Evolutionary conservation across 2,329 filamentous ascomycete species (phyloP), one percentile per base, ranked within the genome.

Genomic region (Fusarium xyrophilum): DNA sequence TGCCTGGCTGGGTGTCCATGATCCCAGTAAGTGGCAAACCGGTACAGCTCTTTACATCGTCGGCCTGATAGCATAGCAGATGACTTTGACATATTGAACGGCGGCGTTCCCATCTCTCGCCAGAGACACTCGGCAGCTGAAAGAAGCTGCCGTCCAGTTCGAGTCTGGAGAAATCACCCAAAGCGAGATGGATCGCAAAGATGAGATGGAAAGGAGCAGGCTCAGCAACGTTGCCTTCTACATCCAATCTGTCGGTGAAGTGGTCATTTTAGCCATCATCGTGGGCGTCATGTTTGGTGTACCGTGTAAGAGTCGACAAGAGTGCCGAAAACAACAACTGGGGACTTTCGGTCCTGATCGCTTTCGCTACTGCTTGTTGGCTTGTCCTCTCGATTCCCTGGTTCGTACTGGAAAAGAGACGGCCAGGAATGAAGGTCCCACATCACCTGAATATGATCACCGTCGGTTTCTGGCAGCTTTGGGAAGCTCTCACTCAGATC

Each of bases 31-130:
- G 73, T 92, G 89, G 89, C 81, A 84, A 48, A 78, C 83, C 12
- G 89, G 81, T 1, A 82, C 86, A 0, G 89, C 84, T 0, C 75
- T 92, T 19, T 91, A 91, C 74, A 88, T 91, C 57, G 84, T 90
- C 19, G 89, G 88, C 4, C 75, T 91, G 42, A 88, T 91, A 65
- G 84, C 85, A 2, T 91, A 91, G 69, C 88, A 91, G 76, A 85
- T 89, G 5, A 89, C 87, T 0, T 79, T 91, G 50, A 91, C 89
- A 0, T 91, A 90, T 75, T 91, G 88, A 87, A 89, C 88, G 0
- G 88, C 89, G 0, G 88, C 89, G 0, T 82, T 82, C 43, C 80
- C 80, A 1, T 74, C 75, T 12, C 74, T 82, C 23, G 79, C 80
- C 4, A 76, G 80, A 39, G 80, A 79, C 38, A 76, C 76, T 8